These are phyloP conservation scores for Delonix regia DNA, from an alignment of 306 rosid genomes.

Conservation along the genomic window DNA sequence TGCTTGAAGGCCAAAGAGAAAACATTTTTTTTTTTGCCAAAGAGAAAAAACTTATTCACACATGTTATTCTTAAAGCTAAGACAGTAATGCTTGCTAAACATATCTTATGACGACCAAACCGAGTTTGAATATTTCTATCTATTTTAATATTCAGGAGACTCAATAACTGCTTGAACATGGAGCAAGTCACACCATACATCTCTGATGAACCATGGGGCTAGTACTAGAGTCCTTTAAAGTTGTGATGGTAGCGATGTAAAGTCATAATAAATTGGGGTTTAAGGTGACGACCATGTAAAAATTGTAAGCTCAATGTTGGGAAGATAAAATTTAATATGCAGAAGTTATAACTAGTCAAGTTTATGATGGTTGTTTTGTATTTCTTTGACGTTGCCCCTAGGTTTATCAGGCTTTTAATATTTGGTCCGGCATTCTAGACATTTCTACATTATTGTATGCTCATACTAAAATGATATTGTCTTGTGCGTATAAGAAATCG, in stretches of 20 bases:
- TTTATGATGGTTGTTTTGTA: constrained; percentile 1
- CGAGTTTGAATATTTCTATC: constrained; percentile 5
- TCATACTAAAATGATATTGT: not conserved
- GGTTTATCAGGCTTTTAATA: too few species aligned
- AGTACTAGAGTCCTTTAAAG: constrained; percentile 88
- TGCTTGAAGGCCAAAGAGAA: constrained; percentile 3
- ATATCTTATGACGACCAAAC: not conserved
- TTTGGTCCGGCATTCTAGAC: not conserved
- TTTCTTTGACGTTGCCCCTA: not conserved
- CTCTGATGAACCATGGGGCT: constrained; percentile 92
- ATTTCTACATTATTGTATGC: not conserved
- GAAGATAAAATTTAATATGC: constrained; percentile 12
- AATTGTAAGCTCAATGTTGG: not conserved
- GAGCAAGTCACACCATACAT: constrained; percentile 88
- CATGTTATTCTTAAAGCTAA: constrained; percentile 8
- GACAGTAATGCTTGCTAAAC: not conserved
- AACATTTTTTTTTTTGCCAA: too few species aligned
- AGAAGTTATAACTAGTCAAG: constrained; percentile 15
- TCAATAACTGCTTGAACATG: constrained; percentile 84
- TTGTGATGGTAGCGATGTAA: constrained; percentile 49
- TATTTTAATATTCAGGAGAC: constrained; percentile 68
- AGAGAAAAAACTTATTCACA: not conserved
- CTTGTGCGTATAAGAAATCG: not conserved
- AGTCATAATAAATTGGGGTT: constrained; percentile 9
- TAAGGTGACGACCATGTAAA: constrained; percentile 14